Conservation (phyloP, 208 protist species). For the Leishmania tarentolae region DNA sequence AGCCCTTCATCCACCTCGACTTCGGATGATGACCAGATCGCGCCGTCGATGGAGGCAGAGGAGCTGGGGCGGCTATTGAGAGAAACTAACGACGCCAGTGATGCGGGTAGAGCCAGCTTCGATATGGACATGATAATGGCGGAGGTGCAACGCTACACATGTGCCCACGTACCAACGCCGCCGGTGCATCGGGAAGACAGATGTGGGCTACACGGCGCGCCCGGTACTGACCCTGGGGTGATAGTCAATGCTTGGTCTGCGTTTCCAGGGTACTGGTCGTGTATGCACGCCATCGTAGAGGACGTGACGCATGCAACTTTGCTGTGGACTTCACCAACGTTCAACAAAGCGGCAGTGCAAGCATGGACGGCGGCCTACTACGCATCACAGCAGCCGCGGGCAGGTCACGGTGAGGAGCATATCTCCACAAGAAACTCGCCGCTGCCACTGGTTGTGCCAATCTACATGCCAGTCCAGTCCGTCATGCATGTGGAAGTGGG, state of each 20-base stretch:
- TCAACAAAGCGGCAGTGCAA: constrained; percentile 31
- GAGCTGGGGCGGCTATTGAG: constrained; percentile 27
- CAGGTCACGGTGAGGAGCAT: background rate
- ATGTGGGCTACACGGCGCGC: background rate
- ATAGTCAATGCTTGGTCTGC: constrained; percentile 12
- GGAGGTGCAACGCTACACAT: constrained; percentile 25
- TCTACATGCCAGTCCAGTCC: constrained; percentile 33
- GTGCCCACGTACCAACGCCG: background rate
- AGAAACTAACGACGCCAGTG: constrained; percentile 10
- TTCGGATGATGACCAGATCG: background rate
- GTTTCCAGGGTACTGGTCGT: constrained; percentile 36
- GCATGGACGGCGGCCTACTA: constrained; percentile 30
- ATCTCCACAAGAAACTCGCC: background rate
- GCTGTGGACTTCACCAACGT: constrained; percentile 44
- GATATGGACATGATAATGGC: constrained; percentile 20
- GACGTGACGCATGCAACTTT: constrained; percentile 11
- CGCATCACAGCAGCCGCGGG: background rate
- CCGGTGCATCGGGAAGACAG: background rate
- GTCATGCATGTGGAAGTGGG: constrained; percentile 39
- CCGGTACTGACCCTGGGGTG: background rate
- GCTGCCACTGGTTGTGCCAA: constrained; percentile 29
- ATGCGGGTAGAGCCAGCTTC: background rate
- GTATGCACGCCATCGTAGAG: constrained; percentile 18
- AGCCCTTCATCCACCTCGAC: background rate
- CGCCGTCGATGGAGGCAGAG: constrained; percentile 24